Base-by-base conservation (phyloP, 305 asterid genomes). In the Plantago rigida region DNA sequence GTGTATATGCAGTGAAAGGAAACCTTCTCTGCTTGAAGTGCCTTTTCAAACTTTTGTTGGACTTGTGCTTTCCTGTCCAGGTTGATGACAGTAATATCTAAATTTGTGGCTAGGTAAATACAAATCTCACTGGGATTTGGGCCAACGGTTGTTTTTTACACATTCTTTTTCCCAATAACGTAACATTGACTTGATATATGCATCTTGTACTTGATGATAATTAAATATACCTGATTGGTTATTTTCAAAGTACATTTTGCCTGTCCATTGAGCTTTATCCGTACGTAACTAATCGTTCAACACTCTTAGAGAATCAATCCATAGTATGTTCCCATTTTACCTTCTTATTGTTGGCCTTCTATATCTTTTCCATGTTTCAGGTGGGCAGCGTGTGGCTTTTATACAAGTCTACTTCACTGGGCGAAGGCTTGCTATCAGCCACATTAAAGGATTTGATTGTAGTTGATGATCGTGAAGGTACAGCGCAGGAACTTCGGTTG, bases 391-490 rank as follows among this genome's bases (percentile, higher is more conserved):
- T 84, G 72, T 91, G 96, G 98, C 86, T 91, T 62, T 84, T 81
- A 60, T 91, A 82, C 81, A 81, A 82, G 73, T 71, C 89, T 56
- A 84, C 81, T 68, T 71, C 87, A 13, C 45, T 58, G 15, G 96
- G 95, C 72, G 96, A 87, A 69, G 94, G 95, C 63, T 80, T 80
- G 66, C 80, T 87, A 54, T 87, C 95, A 13, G 82, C 95, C 46
- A 82, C 96, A 48, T 75, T 91, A 72, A 84, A 84, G 76, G 98
- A 81, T 64, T 84, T 86, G 72, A 75, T 76, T 48, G 87, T 91
- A 52, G 82, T 84, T 72, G 98, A 91, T 70, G 84, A 87, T 70
- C 96, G 98, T 70, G 94, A 86, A 67, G 96, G 98, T 46, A 87
- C 90, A 68, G 84, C 72, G 53, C 81, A 85, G 80, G 98, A 91